Base-by-base conservation (phyloP, 108 stramenopile species). In the Ochromonas danica region DNA sequence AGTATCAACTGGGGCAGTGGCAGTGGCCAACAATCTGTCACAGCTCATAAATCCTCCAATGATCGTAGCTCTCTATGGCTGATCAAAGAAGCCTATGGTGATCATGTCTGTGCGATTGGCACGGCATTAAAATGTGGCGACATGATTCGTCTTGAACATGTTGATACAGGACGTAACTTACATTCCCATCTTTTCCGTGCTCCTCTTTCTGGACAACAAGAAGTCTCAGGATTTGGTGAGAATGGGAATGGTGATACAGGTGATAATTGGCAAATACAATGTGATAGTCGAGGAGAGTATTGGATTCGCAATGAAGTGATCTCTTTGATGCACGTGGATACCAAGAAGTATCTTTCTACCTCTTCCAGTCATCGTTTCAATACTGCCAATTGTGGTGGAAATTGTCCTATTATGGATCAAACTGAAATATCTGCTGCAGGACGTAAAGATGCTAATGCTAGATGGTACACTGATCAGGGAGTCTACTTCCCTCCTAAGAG, bases 11-110 rank as follows among this genome's bases (percentile, higher is more conserved):
- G 84, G 84, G 85, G 85, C 10, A 41, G 77, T n/a, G 85, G 85
- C 31, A 83, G 82, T 42, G 85, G 85, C 1, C 85, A 86, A 81
- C 85, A 86, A 79, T 82, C 81, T 39, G 84, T 86, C 27, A 86
- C 85, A 27, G 72, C 79, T 1, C 71, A 81, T 57, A 81, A 83
- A 36, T 40, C 72, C 70, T 80, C 63, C 42, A 81, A 85, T 36
- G 85, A 86, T 41, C 80, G 82, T 39, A 83, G 84, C 6, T 75
- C 57, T 22, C 39, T 86, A 67, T 86, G 84, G 84, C n/a, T 86
- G 22, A 79, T 86, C 65, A 79, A 78, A 22, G 82, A 78, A 30
- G 28, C 43, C 3, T 14, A 6, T 51, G 75, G 30, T 42, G 83
- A 30, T 40, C 43, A 31, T 62, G 61, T 42, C 22, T 81, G 61